These are phyloP conservation scores for Fusarium floridanum DNA, from an alignment of 2,329 filamentous ascomycete genomes.

Conservation along the genomic window DNA sequence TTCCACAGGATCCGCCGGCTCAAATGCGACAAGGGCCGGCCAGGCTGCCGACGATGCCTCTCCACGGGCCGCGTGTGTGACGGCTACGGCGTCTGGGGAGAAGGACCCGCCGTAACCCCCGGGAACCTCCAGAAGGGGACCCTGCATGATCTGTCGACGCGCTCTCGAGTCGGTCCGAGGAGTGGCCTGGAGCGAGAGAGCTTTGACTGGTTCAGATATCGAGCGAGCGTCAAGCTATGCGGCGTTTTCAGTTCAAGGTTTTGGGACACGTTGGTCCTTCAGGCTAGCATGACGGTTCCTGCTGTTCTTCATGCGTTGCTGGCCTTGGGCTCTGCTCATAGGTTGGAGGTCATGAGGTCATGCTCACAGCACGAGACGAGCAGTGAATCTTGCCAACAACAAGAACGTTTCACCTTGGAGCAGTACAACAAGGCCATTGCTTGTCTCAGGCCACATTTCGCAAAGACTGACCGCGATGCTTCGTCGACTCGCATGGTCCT, in stretches of 20 bases:
- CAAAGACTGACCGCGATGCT: background rate
- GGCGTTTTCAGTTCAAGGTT: background rate
- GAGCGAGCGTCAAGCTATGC: background rate
- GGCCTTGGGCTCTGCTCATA: background rate
- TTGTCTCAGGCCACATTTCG: background rate
- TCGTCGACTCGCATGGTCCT: background rate
- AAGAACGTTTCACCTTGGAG: background rate
- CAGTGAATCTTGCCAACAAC: background rate
- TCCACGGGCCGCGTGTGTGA: background rate
- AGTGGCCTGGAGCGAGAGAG: background rate
- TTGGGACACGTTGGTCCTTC: background rate
- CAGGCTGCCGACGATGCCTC: background rate
- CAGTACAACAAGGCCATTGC: constrained; percentile 1
- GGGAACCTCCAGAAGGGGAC: background rate
- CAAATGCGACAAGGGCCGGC: background rate
- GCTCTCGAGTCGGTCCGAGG: background rate
- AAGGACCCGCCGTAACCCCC: background rate
- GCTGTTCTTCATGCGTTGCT: background rate
- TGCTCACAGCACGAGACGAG: background rate
- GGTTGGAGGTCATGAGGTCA: background rate
- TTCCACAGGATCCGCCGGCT: background rate
- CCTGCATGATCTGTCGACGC: background rate
- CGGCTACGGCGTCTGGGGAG: constrained; percentile 1
- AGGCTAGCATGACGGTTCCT: background rate
- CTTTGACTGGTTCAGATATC: background rate